phyloP scores from a whole-genome alignment of 2,329 filamentous ascomycete species.

The Fusarium drepaniforme region DNA sequence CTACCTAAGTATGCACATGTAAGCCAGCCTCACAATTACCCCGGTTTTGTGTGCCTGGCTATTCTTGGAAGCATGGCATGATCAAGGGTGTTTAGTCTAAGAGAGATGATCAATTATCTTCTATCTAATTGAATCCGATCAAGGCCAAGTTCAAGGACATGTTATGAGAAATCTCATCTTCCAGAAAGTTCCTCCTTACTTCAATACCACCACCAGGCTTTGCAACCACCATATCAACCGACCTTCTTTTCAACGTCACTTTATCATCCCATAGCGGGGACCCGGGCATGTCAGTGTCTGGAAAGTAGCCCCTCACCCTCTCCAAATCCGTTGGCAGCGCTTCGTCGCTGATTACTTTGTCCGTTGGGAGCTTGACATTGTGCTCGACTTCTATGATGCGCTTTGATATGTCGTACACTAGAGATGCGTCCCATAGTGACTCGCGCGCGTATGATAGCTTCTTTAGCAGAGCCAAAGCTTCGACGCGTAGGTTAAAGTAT shows the following conservation, averaged over 20 bases:
- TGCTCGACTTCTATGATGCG: slow-evolving; percentile 56
- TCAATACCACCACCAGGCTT: background rate
- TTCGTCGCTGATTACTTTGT: slow-evolving; percentile 13
- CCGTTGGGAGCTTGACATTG: slow-evolving; percentile 42
- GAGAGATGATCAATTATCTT: background rate
- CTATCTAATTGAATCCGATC: background rate
- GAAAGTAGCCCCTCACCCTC: slow-evolving; percentile 33
- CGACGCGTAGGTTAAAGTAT: slow-evolving; percentile 49
- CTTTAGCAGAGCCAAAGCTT: slow-evolving; percentile 49
- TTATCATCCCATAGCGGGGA: background rate
- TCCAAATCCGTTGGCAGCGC: slow-evolving; percentile 28
- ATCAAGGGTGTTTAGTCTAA: background rate
- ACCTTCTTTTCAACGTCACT: background rate
- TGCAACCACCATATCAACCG: background rate
- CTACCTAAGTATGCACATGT: too few relatives aligned
- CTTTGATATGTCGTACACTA: slow-evolving; percentile 48
- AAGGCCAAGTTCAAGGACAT: background rate
- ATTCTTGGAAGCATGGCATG: background rate
- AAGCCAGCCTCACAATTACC: background rate
- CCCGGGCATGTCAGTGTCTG: background rate
- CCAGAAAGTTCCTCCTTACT: background rate
- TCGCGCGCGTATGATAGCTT: slow-evolving; percentile 48
- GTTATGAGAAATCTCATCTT: background rate
- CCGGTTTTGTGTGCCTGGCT: background rate
- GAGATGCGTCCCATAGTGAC: slow-evolving; percentile 51